phyloP scores from a whole-genome alignment of 2,329 filamentous ascomycete genomes.

The Colletotrichum spinosum region DNA sequence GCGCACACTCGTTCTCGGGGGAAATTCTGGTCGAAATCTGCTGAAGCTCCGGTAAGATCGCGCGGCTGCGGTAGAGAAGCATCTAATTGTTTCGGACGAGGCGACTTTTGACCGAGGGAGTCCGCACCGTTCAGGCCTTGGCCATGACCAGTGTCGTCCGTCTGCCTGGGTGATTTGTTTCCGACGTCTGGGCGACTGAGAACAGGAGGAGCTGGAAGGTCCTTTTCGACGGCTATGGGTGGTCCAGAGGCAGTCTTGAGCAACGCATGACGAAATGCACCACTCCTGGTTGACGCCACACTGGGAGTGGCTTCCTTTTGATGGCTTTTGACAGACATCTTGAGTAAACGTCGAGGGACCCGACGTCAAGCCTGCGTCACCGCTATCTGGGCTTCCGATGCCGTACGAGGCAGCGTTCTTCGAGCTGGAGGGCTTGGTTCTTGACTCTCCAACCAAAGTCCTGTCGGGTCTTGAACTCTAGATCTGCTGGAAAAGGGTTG shows the following conservation, averaged over 20 bases:
- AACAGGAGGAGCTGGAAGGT: constrained; percentile 39
- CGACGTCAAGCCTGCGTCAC: constrained; percentile 49
- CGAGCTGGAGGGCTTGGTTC: too few relatives aligned
- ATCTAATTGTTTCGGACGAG: background rate
- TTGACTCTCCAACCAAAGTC: too few relatives aligned
- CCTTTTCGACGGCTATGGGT: constrained; percentile 39
- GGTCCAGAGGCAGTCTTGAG: constrained; percentile 41
- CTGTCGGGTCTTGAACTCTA: too few relatives aligned
- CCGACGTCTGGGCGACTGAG: constrained; percentile 30
- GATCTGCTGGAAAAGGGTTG: too few relatives aligned
- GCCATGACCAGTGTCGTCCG: constrained; percentile 2
- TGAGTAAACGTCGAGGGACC: constrained; percentile 45
- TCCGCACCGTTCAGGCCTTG: constrained; percentile 2
- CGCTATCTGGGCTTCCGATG: constrained; percentile 38
- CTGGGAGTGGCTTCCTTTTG: constrained; percentile 11
- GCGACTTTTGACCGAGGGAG: constrained; percentile 17
- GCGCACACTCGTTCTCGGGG: constrained; percentile 28
- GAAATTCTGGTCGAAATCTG: background rate
- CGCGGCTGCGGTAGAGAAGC: background rate
- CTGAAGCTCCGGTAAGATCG: background rate
- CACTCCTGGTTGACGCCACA: constrained; percentile 26
- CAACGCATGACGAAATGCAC: constrained; percentile 39
- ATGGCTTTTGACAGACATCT: constrained; percentile 35
- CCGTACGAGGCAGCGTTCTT: too few relatives aligned
- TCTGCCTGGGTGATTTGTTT: constrained; percentile 18